Base-by-base conservation (phyloP, 441 rosid species). In the Pelargonium myrrhifolium region DNA sequence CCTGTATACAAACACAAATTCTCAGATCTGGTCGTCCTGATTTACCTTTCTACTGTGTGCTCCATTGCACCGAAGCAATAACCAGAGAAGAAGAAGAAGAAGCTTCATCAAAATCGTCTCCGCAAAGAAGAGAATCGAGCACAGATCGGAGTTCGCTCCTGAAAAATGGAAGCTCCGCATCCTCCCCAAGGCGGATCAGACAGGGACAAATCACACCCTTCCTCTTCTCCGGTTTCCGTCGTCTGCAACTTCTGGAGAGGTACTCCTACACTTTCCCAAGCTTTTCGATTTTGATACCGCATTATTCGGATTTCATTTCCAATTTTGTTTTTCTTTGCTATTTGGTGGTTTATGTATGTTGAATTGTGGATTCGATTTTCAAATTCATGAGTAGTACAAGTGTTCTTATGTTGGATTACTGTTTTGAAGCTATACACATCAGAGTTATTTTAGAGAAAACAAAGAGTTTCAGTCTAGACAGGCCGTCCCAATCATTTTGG, bases 181-280 rank as follows among this genome's bases (percentile, higher is more conserved):
- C 61, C 61, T 21, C 61, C 61, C 28, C 87, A 47, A 73, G 94
- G 86, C 73, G 97, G 89, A 76, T 87, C 87, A 77, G 96, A 89
- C 68, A 73, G 92, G 67, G 92, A 91, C 65, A 92, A 86, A 72
- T 64, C 93, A 42, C 72, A 67, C 26, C 82, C 87, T 55, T 75
- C 93, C 62, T 72, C 96, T 59, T 91, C 96, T 79, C 97, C 98
- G 31, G 70, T 85, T 78, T 77, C 93, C 45, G 82, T 85, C 69
- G 86, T 94, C 75, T 79, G 96, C 73, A 85, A 79, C 81, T 95
- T 90, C 84, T 92, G 99, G 99, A 87, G 83, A 94, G 99, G 99
- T 92, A 75, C 63, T 6, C 26, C 21, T 39, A 4, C 43, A 39
- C 26, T 56, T 15, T n/a, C 21, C 58, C 21, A 7, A 3, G 1